These are phyloP conservation scores for Penicillium mononematosum DNA, from an alignment of 495 filamentous ascomycete genomes.

Conservation along the genomic window DNA sequence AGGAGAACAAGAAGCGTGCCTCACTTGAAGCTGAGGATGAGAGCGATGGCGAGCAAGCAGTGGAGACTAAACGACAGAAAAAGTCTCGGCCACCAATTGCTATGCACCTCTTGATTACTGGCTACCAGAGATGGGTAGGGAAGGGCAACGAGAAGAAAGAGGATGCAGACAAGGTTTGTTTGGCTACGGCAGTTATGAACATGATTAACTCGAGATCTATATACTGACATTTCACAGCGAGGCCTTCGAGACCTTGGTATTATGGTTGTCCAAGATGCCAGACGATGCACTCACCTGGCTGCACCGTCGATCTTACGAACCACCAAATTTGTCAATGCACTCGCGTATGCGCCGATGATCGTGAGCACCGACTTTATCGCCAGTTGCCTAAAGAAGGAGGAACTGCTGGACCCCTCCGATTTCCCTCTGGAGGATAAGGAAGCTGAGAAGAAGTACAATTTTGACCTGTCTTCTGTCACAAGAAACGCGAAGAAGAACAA, in stretches of 20 bases:
- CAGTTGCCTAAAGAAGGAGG: conserved; percentile 60
- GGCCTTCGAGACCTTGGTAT: conserved; percentile 84
- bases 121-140: conserved; percentile 72
- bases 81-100: conserved; percentile 57
- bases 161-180: conserved; percentile 72
- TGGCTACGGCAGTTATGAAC: conserved; percentile 1
- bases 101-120: conserved; percentile 74
- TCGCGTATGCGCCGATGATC: conserved; percentile 74
- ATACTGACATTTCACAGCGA: conserved; percentile 53
- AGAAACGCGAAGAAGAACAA: conserved; percentile 70
- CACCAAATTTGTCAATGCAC: conserved; percentile 83
- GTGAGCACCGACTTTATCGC: conserved; percentile 78
- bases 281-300: conserved; percentile 79
- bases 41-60: conserved; percentile 54
- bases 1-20: conserved; percentile 39
- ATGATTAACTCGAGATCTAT: conserved; percentile 1
- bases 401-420: conserved; percentile 57
- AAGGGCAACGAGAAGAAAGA: conserved; percentile 66
- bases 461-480: conserved; percentile 65
- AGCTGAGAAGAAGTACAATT: conserved; percentile 65
- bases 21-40: conserved; percentile 45
- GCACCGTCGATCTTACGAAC: conserved; percentile 85
- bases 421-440: conserved; percentile 67
- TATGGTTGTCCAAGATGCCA: conserved; percentile 68
- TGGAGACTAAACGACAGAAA: conserved; percentile 61